Evolutionary conservation across 768 basidiomycete genomes (phyloP).

Genomic region (Termitomyces sp.): DNA sequence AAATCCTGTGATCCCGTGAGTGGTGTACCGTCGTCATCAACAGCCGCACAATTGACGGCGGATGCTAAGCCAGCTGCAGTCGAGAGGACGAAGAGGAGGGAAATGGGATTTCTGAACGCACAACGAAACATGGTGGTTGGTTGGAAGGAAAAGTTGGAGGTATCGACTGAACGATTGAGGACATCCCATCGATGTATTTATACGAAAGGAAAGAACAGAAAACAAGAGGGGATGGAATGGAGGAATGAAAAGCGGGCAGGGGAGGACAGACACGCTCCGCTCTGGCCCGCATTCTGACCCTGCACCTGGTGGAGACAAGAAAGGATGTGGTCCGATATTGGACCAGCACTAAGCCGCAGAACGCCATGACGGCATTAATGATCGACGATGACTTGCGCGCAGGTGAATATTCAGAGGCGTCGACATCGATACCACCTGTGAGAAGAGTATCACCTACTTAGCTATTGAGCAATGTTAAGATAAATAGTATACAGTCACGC

Average conservation of each 20-base stretch:
- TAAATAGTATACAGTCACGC: too few species aligned
- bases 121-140: not conserved
- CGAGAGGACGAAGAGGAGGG: not conserved
- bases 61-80: not conserved
- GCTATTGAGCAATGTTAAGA: too few species aligned
- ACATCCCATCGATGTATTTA: constrained; percentile 6
- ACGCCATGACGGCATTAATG: too few species aligned
- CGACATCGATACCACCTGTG: too few species aligned
- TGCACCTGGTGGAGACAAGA: not conserved
- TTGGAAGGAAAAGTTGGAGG: not conserved
- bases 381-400: too few species aligned
- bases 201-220: too few species aligned
- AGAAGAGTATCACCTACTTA: too few species aligned
- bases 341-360: too few species aligned
- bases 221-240: not conserved
- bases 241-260: not conserved
- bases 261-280: not conserved
- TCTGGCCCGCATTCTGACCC: too few species aligned
- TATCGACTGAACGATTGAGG: not conserved
- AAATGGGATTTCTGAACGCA: not conserved
- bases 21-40: constrained; percentile 5
- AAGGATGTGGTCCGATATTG: not conserved
- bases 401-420: too few species aligned
- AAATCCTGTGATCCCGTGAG: not conserved
- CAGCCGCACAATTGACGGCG: constrained; percentile 7